Conservation (phyloP, 192 early-diverging fungal genomes). For the Backusella luteola region DNA sequence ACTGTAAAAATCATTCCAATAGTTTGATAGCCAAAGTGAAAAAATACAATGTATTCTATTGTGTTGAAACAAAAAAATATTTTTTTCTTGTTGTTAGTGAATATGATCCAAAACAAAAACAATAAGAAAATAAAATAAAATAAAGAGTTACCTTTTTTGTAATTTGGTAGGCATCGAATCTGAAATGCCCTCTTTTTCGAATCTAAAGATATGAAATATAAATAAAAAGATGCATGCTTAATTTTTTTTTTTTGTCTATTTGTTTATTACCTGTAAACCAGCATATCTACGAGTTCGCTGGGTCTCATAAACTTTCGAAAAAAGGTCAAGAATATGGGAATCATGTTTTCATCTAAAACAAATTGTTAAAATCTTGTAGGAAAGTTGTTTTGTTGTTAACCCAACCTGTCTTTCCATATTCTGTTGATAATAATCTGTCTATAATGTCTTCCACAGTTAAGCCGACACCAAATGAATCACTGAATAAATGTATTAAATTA, state of each 20-base stretch:
- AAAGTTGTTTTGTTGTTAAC: neutral
- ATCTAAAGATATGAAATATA: constrained; percentile 16
- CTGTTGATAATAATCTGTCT: constrained; percentile 11
- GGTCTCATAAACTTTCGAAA: constrained; percentile 41
- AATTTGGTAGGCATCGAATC: constrained; percentile 18
- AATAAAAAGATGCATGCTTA: neutral
- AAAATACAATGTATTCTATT: constrained; percentile 31
- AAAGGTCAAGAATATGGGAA: constrained; percentile 37
- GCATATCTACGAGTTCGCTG: constrained; percentile 18
- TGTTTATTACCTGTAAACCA: constrained; percentile 26
- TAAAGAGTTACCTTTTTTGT: constrained; percentile 25
- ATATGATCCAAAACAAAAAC: neutral
- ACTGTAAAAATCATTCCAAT: constrained; percentile 38
- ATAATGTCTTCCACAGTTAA: constrained; percentile 16
- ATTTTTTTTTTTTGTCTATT: neutral
- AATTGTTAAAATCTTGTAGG: neutral
- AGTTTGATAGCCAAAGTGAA: constrained; percentile 30
- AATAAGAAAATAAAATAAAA: constrained; percentile 12
- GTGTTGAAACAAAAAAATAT: neutral
- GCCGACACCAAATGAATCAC: constrained; percentile 17
- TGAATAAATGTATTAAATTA: constrained; percentile 4
- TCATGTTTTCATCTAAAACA: constrained; percentile 31
- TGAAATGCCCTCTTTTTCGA: constrained; percentile 12
- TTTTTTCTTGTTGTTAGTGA: neutral
- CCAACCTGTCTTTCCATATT: constrained; percentile 11